Base-by-base conservation (phyloP, 78 protist species). In the Dictyostelium citrinum region DNA sequence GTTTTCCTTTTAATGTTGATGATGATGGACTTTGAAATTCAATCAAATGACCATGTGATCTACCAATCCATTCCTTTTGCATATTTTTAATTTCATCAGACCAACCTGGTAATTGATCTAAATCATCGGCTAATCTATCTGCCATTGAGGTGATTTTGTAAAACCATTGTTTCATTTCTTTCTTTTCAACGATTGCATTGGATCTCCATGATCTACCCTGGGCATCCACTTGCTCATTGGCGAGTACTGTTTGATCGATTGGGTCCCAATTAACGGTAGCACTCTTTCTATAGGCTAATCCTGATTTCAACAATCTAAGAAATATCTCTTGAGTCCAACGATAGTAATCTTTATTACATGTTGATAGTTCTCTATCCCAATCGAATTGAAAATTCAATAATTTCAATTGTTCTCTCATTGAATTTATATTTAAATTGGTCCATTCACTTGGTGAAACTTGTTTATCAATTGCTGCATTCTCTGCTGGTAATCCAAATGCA, bases 261-360 rank as follows among this genome's bases (percentile, higher is more conserved):
- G 98, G 98, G 33, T 97, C 98, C 98, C 98, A 97, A 51, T 97
- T 95, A 43, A 97, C 98, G 64, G 61, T 20, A 0, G 97, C 96
- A 37, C 70, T 86, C 55, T 80, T 70, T 29, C 91, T 95, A 37
- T 95, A 96, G 12, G 99, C 99, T 29, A 97, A 91, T 3, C 98
- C 98, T 1, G 27, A 2, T 68, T 81, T 31, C 68, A 39, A 95
- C 20, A 98, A 80, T 67, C 95, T 45, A 17, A 96, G 71, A 76
- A 98, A 98, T n/a, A 98, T 75, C 96, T 98, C 97, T 81, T 98
- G 99, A 41, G 98, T 97, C 98, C 98, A 97, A 51, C 91, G 82
- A 92, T 97, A 97, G 75, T 98, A 98, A 27, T 43, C 91, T 10
- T 91, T 90, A 22, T 78, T 83, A 61, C 97, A 96, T 3, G 99